Evolutionary conservation across 495 filamentous ascomycete genomes (phyloP), one percentile per base, ranked within the genome.

Genomic region (Talaromyces adpressus): DNA sequence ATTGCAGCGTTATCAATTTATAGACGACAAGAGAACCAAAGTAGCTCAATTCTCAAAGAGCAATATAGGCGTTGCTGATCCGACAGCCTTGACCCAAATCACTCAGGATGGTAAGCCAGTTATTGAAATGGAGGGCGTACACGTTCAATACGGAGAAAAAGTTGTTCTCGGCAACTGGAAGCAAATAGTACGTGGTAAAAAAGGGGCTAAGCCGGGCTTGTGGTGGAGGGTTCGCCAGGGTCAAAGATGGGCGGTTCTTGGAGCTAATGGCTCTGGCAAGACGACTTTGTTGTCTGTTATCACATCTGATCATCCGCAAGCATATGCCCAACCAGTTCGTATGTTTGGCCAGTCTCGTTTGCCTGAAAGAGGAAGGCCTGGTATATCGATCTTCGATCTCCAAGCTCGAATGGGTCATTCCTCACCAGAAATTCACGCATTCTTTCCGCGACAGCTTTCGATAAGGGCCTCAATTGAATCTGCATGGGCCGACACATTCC

Each of bases 281-380:
- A 98, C 94, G 0, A 98, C 94, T 0, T 79, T 98, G 57, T 82
- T 97, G 16, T 94, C 92, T 2, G 79, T 98, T 14, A 89, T 98
- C 65, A 94, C 91, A 39, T 97, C 93, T 3, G 94, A 98, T 70
- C 94, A 98, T 65, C 94, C 94, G 0, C 92, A 97, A 72, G 84
- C 93, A 1, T 98, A 98, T 72, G 91, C 91, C 3, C 83, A 90
- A 25, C 93, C 93, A 16, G 88, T 98, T 57, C 85, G 84, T 64
- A 77, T 97, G 41, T 97, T 98, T 66, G 91, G 91, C 2, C 86
- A 87, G 23, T 87, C 87, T 52, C 84, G 94, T 8, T 81, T 97
- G 2, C 92, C 93, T 1, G 82, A 87, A 57, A 81, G 80, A 0
- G 92, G 89, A 14, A 68, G 84, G 57, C 85, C 83, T 0, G 92